phyloP scores from a whole-genome alignment of 2,329 filamentous ascomycete species.

The Seiridium unicorne region DNA sequence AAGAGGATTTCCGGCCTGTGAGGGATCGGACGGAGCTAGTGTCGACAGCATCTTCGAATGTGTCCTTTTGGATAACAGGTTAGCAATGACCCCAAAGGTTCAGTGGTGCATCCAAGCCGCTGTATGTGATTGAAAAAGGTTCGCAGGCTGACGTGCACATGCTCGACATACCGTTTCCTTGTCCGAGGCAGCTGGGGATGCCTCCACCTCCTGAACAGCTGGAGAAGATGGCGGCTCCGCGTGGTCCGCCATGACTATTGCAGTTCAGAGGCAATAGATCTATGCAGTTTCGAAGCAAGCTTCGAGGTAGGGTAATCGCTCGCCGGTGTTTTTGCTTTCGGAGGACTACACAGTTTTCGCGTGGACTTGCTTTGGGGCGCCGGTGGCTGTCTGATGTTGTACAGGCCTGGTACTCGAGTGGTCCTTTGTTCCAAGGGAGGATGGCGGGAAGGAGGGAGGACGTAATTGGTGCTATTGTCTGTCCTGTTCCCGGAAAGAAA shows the following conservation, averaged over 20 bases:
- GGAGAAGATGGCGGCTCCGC: constrained; percentile 24
- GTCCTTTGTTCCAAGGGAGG: not conserved
- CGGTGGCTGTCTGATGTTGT: no score
- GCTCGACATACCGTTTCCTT: constrained; percentile 35
- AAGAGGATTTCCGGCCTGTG: constrained; percentile 43
- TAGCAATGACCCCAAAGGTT: not conserved
- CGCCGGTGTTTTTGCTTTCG: no score
- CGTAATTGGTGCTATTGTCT: not conserved
- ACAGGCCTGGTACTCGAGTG: not conserved
- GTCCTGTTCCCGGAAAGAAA: not conserved
- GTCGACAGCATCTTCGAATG: constrained; percentile 81
- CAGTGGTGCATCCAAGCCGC: no score
- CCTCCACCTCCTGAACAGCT: constrained; percentile 18
- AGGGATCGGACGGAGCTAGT: constrained; percentile 63
- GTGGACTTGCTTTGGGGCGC: no score
- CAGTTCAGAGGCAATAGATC: not conserved
- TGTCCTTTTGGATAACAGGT: constrained; percentile 51
- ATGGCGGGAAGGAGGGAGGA: not conserved
- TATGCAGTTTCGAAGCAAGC: not conserved
- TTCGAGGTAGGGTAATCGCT: no score
- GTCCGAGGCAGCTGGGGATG: constrained; percentile 32
- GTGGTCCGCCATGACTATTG: constrained; percentile 24
- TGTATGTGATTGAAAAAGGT: no score
- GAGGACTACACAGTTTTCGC: no score
- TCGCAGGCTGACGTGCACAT: not conserved